A percentile compares a stretch with the other conserved stretches of the same genome.
phyloP scores from a whole-genome alignment of 331 rosid species.

The Phaseolus coccineus region DNA sequence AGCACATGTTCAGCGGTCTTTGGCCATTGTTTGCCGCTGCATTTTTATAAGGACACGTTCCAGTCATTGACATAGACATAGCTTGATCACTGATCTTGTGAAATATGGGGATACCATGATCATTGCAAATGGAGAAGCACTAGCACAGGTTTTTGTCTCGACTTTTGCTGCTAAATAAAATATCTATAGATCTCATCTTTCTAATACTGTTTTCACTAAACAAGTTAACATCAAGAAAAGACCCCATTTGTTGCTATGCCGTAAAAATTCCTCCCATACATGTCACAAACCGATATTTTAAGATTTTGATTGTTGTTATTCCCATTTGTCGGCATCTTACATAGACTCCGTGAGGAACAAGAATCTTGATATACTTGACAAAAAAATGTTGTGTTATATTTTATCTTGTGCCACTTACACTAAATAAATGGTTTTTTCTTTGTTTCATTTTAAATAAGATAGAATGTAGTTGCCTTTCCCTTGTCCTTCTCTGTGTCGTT shows the following conservation, averaged over 20 bases:
- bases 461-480: not conserved
- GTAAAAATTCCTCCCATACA: not conserved
- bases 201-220: not conserved
- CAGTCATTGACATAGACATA: not conserved
- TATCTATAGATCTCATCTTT: not conserved
- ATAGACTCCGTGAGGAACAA: slow-evolving; percentile 6
- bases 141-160: not conserved
- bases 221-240: slow-evolving; percentile 29
- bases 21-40: not conserved
- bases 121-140: not conserved
- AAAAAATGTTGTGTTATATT: slow-evolving; percentile 3
- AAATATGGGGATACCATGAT: not conserved
- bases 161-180: not conserved
- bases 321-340: slow-evolving; percentile 28
- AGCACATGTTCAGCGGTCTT: slow-evolving; percentile 32
- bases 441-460: not conserved
- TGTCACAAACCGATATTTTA: slow-evolving; percentile 21
- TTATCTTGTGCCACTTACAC: slow-evolving; percentile 13
- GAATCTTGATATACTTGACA: slow-evolving; percentile 30
- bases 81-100: slow-evolving; percentile 5
- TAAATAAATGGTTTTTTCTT: not conserved
- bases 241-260: slow-evolving; percentile 9
- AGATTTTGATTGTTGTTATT: slow-evolving; percentile 5
- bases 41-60: slow-evolving; percentile 7
- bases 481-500: slow-evolving; percentile 29